These are phyloP conservation scores for Grosmannia huntii DNA, from an alignment of 2,329 filamentous ascomycete species.

Conservation along the genomic window DNA sequence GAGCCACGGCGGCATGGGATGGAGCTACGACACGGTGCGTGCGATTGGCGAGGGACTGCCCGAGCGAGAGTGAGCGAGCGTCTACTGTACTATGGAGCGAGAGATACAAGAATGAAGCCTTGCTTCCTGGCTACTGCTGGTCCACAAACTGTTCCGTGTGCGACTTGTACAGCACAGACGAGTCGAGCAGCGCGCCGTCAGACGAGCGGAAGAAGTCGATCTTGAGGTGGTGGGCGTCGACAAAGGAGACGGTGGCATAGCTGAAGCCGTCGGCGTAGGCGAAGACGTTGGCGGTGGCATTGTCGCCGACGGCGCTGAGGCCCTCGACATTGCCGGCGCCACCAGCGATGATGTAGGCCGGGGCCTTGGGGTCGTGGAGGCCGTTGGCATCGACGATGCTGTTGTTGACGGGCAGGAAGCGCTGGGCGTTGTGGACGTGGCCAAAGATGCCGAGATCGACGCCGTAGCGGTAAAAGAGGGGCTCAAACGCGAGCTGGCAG, in stretches of 20 bases:
- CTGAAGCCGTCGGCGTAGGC: constrained; percentile 39
- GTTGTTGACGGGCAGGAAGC: constrained; percentile 30
- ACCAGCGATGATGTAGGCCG: constrained; percentile 43
- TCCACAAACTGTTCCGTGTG: constrained; percentile 32
- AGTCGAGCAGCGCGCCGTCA: constrained; percentile 35
- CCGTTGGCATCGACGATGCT: constrained; percentile 22
- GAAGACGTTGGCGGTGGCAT: constrained; percentile 30
- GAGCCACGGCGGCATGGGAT: constrained; percentile 37
- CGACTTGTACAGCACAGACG: constrained; percentile 33
- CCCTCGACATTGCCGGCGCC: constrained; percentile 46
- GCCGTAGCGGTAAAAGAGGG: constrained; percentile 39
- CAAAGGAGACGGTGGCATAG: constrained; percentile 34
- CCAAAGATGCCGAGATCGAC: constrained; percentile 45
- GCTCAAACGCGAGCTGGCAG: constrained; percentile 41
- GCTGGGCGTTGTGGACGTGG: constrained; percentile 45
- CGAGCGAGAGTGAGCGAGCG: neutral
- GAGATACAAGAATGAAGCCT: no score
- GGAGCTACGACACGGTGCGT: constrained; percentile 26
- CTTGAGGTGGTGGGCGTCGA: constrained; percentile 30
- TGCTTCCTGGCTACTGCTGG: constrained; percentile 13
- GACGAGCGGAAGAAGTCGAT: constrained; percentile 37
- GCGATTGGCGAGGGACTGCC: constrained; percentile 18
- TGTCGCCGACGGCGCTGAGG: constrained; percentile 26
- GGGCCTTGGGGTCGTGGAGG: constrained; percentile 25
- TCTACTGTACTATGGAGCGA: no score